Evolutionary conservation across 306 rosid genomes (phyloP).

Genomic region (Dryas drummondii): DNA sequence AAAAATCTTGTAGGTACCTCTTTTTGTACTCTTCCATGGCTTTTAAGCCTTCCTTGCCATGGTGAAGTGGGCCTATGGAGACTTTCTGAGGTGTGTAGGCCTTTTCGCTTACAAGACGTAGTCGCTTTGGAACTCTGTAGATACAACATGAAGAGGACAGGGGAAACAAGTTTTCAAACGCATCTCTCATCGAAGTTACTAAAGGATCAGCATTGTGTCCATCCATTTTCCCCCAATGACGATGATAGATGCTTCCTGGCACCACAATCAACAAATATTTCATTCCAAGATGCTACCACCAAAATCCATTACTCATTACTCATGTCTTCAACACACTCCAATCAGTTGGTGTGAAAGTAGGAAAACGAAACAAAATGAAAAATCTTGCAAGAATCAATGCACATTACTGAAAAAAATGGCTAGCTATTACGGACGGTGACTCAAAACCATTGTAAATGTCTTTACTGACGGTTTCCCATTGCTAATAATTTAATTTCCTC

Average conservation of each 20-base stretch:
- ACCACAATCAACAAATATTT: not conserved
- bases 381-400: too few relatives aligned
- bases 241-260: not conserved
- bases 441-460: too few relatives aligned
- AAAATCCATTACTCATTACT: too few relatives aligned
- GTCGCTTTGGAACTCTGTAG: slow-evolving; percentile 15
- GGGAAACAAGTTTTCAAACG: not conserved
- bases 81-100: slow-evolving; percentile 24
- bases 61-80: slow-evolving; percentile 35
- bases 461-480: too few relatives aligned
- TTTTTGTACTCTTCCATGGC: slow-evolving; percentile 27
- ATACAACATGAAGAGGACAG: not conserved
- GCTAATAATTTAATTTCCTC: too few relatives aligned
- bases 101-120: slow-evolving; percentile 6
- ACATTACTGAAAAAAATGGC: too few relatives aligned
- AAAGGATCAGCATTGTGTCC: not conserved
- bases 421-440: too few relatives aligned
- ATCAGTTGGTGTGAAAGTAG: too few relatives aligned
- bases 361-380: too few relatives aligned
- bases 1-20: slow-evolving; percentile 7
- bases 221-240: not conserved
- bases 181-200: slow-evolving; percentile 6
- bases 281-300: not conserved
- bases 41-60: slow-evolving; percentile 11
- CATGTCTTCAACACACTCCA: too few relatives aligned